Conservation (phyloP, 257 asterid species). For the Gentiana dahurica region DNA sequence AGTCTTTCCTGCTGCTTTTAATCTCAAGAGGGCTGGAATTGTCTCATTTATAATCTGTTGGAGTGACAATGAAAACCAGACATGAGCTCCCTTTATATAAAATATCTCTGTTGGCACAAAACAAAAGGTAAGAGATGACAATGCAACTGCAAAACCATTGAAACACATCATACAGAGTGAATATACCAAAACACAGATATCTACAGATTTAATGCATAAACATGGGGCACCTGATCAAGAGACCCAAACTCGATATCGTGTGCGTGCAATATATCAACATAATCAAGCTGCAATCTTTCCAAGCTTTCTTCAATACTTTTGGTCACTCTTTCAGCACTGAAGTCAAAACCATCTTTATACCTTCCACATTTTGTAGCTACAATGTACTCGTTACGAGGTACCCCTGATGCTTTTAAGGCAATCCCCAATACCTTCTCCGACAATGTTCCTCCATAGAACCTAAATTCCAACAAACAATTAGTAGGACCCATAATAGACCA, state of each 20-base stretch:
- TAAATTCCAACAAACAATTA: slow-evolving; percentile 6
- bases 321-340: slow-evolving; percentile 92
- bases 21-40: slow-evolving; percentile 72
- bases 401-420: slow-evolving; percentile 77
- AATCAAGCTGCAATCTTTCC: slow-evolving; percentile 95
- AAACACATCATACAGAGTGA: not conserved
- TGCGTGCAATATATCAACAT: slow-evolving; percentile 82
- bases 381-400: slow-evolving; percentile 70
- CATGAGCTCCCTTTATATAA: not conserved
- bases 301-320: slow-evolving; percentile 89
- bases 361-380: slow-evolving; percentile 96
- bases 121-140: too few species aligned
- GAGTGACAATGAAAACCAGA: slow-evolving; percentile 12
- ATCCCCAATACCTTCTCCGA: slow-evolving; percentile 81
- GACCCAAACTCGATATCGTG: slow-evolving; percentile 95
- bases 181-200: not conserved
- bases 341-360: slow-evolving; percentile 85
- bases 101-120: not conserved
- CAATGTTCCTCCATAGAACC: slow-evolving; percentile 90
- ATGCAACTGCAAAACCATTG: too few species aligned
- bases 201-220: not conserved
- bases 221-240: slow-evolving; percentile 68
- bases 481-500: too few species aligned
- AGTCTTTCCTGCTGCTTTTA: slow-evolving; percentile 76
- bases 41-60: slow-evolving; percentile 88